Evolutionary conservation across 306 rosid species (phyloP), one percentile per base, ranked within the genome.

Genomic region (Dryas alaskensis): DNA sequence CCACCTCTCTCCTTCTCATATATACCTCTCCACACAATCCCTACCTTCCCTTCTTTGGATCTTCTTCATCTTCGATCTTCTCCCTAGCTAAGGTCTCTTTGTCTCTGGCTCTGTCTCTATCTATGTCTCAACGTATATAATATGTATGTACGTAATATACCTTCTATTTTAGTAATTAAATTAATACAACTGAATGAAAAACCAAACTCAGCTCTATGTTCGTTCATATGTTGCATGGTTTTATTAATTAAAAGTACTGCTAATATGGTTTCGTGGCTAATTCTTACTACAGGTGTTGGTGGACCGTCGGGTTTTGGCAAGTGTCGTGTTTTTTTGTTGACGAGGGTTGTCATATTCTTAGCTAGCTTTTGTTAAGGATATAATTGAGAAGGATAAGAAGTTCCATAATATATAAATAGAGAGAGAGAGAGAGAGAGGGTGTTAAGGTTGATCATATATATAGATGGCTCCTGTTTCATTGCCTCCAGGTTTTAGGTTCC

Each of bases 401-500:
- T 31, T 31, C 37, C 37, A 31, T 2, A 31, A 1, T 31, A 31
- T 31, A 31, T 31, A 31, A 1, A 31, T 0, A 31, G 2, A 31
- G 37, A 31, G 37, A 31, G 37, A 31, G 3, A 1, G 37, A 31
- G 37, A 31, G 2, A 31, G 37, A 83, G 76, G 13, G 13, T 4
- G 16, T 49, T 31, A 31, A 31, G 37, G 37, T 31, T 31, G 37
- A 31, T 31, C 3, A 65, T 10, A 47, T 3, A 64, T 0, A 50
- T 61, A 0, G 54, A 93, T 93, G 98, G 90, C 96, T 43, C 89
- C 96, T 31, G 96, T 93, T 76, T 86, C 98, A 64, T 82, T 91
- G 72, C 98, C 98, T 69, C 98, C 98, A 0, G 98, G 98, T 46
- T 93, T 93, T 25, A 83, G 98, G 65, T 93, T 93, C 81, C 98